Conservation (phyloP, 1,284 basidiomycete genomes). For the Tremellales sp. region DNA sequence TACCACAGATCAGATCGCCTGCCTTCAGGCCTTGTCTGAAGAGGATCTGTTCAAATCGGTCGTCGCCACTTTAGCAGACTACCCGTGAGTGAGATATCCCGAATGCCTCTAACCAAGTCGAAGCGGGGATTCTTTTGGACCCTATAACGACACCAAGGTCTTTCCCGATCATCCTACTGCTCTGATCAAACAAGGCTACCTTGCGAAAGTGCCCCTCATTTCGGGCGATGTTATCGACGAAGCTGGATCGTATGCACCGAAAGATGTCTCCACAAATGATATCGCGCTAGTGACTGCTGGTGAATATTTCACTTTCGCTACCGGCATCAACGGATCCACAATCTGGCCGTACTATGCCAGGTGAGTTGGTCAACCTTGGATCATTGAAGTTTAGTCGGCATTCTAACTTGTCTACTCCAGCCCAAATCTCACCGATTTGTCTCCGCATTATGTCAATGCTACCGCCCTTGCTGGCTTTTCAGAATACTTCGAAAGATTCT, state of each 20-base stretch:
- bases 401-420: background rate
- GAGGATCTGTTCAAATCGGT: constrained; percentile 9
- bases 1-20: constrained; percentile 54
- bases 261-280: background rate
- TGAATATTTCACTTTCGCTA: background rate
- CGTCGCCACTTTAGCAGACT: too few relatives aligned
- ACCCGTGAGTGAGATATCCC: too few relatives aligned
- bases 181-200: constrained; percentile 3
- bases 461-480: background rate
- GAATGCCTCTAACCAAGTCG: constrained; percentile 13
- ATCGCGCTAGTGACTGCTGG: background rate
- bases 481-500: background rate
- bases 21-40: constrained; percentile 53
- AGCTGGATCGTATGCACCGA: background rate
- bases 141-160: constrained; percentile 55
- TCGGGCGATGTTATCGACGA: constrained; percentile 8
- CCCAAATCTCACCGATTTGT: background rate
- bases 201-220: constrained; percentile 18
- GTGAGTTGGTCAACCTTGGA: too few relatives aligned
- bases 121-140: constrained; percentile 52
- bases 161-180: constrained; percentile 49
- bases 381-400: too few relatives aligned
- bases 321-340: background rate
- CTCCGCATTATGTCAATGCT: background rate
- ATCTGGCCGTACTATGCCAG: background rate